Conservation (phyloP, 106 monocot species). For the Acanthochlamys bracteata region DNA sequence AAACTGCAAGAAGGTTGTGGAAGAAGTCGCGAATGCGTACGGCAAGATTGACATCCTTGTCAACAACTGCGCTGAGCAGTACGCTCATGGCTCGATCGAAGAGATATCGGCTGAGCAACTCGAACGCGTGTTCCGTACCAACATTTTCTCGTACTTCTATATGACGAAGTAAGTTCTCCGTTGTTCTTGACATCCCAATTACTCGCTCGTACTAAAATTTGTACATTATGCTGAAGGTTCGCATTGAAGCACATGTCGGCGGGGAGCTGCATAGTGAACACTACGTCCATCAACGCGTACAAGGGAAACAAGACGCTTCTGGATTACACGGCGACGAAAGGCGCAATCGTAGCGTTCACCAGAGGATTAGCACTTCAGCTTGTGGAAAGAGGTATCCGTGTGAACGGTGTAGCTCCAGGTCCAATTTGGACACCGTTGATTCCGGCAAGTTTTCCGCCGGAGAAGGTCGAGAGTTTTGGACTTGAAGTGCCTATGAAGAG, state of each 20-base stretch:
- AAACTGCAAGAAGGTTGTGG: conserved; percentile 41
- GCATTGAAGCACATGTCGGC: conserved; percentile 50
- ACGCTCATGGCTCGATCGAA: conserved; percentile 14
- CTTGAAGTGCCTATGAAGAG: conserved; percentile 56
- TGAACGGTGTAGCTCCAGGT: conserved; percentile 71
- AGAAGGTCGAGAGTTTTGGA: conserved; percentile 43
- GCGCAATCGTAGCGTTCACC: conserved; percentile 67
- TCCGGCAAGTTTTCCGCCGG: conserved; percentile 47
- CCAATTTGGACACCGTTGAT: conserved; percentile 73
- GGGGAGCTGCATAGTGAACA: conserved; percentile 53
- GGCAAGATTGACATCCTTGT: conserved; percentile 62
- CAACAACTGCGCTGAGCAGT: conserved; percentile 72
- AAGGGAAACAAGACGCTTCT: conserved; percentile 39
- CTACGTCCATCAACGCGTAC: conserved; percentile 64
- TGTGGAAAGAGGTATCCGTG: conserved; percentile 54
- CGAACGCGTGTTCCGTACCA: conserved; percentile 55
- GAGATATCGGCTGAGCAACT: conserved; percentile 49
- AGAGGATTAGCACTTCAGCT: conserved; percentile 45
- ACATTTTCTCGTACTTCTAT: conserved; percentile 64
- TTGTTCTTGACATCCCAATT: background rate
- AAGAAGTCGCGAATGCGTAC: conserved; percentile 29
- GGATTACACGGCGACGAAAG: conserved; percentile 77
- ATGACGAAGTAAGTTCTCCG: conserved; percentile 26
- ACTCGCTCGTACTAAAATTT: no score
- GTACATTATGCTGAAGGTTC: background rate